phyloP scores from a whole-genome alignment of 2,329 filamentous ascomycete genomes.

The Ceratocystis papillata region DNA sequence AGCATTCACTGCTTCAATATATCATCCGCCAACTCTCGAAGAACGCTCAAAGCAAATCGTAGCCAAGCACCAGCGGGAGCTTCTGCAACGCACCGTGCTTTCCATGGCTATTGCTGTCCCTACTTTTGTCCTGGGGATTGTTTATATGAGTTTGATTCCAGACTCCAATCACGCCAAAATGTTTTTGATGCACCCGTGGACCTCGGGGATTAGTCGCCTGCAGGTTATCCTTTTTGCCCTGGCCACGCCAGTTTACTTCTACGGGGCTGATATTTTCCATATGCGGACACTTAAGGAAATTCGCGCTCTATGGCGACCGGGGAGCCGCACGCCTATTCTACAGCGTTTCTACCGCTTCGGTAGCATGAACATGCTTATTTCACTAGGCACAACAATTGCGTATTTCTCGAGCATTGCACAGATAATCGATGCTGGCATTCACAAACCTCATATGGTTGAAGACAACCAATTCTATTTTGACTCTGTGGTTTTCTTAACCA shows the following conservation, averaged over 20 bases:
- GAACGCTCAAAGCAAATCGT: constrained; percentile 67
- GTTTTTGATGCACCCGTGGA: constrained; percentile 61
- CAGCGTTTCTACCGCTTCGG: constrained; percentile 83
- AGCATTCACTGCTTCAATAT: constrained; percentile 56
- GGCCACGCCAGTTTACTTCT: constrained; percentile 78
- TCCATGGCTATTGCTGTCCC: constrained; percentile 63
- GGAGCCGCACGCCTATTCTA: constrained; percentile 60
- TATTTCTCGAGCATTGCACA: constrained; percentile 74
- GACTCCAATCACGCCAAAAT: constrained; percentile 45
- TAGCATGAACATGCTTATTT: constrained; percentile 93
- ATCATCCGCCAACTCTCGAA: constrained; percentile 73
- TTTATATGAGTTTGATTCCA: constrained; percentile 77
- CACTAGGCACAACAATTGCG: constrained; percentile 74
- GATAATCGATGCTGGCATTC: constrained; percentile 52
- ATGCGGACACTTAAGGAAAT: constrained; percentile 68
- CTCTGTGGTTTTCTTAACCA: constrained; percentile 79
- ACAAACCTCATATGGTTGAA: constrained; percentile 33
- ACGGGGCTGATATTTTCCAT: constrained; percentile 78
- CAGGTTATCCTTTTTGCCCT: constrained; percentile 73
- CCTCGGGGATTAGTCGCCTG: constrained; percentile 60
- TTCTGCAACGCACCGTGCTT: constrained; percentile 60
- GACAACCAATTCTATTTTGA: constrained; percentile 69
- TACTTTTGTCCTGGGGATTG: constrained; percentile 75
- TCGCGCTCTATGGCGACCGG: constrained; percentile 61
- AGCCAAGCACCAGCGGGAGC: constrained; percentile 54